Base-by-base conservation (phyloP, 768 basidiomycete species). In the Mycena filopes region DNA sequence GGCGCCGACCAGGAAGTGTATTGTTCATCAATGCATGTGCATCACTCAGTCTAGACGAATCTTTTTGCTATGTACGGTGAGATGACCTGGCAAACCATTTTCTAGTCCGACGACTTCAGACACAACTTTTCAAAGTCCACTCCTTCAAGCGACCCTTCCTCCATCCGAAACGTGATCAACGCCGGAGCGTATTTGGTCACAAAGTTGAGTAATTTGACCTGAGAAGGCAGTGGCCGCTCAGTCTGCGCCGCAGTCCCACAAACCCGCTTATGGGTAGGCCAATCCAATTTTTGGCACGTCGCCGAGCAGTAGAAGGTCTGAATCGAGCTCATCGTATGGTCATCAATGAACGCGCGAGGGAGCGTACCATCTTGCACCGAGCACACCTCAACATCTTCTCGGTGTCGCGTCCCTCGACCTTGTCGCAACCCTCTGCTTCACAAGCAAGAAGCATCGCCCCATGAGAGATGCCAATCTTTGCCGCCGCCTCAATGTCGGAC, bases 361-460 rank as follows among this genome's bases (percentile, higher is more conserved):
- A 29, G 47, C 68, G 3, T 61, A 73, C 72, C 58, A 67, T 75
- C 74, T 68, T 77, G 74, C 70, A 72, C 10, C 63, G 54, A 21
- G 62, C 56, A 53, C 74, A 75, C 10, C 59, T 54, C 21, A 63
- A 65, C 16, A 71, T 12, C 48, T 67, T 70, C 40, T 55, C 65
- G 10, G 60, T 53, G 49, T 67, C 72, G 0, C 56, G 42, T 10
- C 65, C 66, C 55, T 74, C 73, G 3, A 65, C 48, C 23, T 59
- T 54, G 36, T 43, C 28, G 40, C 74, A 75, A 25, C 58, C 60
- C 8, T 56, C 40, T 18, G 63, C 70, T 47, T 72, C 74, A 58
- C 73, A 75, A 8, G 51, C 28, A 16, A 66, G 69, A 61, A 69
- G 70, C 61, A 74, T 50, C 9, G 73, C 63, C 5, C 73, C 74